Conservation (phyloP, 2,329 filamentous ascomycete species). For the Fusarium veterinarium region DNA sequence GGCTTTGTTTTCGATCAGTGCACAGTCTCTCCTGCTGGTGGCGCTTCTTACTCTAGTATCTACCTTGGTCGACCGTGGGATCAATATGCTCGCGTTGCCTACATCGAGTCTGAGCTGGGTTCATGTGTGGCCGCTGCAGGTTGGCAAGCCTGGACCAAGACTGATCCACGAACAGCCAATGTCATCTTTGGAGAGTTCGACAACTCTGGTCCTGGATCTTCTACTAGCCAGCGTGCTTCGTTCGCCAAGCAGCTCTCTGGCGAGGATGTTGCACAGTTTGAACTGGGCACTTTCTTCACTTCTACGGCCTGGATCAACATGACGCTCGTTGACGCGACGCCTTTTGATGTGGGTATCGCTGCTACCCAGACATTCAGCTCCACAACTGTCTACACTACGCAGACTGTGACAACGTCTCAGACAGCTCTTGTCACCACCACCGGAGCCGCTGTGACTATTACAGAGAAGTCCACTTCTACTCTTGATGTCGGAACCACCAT, state of each 20-base stretch:
- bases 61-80: slow-evolving; percentile 41
- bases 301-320: slow-evolving; percentile 39
- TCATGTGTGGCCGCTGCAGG: slow-evolving; percentile 24
- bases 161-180: slow-evolving; percentile 34
- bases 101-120: slow-evolving; percentile 31
- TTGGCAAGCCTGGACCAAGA: slow-evolving; percentile 39
- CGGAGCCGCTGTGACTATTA: slow-evolving; percentile 17
- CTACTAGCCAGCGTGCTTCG: slow-evolving; percentile 32
- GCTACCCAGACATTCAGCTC: slow-evolving; percentile 14
- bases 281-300: slow-evolving; percentile 35
- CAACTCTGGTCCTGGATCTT: slow-evolving; percentile 35
- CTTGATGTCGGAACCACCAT: slow-evolving; percentile 36
- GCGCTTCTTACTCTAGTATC: slow-evolving; percentile 38
- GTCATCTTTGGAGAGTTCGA: slow-evolving; percentile 38
- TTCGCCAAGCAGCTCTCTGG: slow-evolving; percentile 32
- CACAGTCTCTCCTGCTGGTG: slow-evolving; percentile 43
- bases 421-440: slow-evolving; percentile 29
- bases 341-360: slow-evolving; percentile 26
- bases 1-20: slow-evolving; percentile 52
- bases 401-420: slow-evolving; percentile 30
- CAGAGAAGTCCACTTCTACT: slow-evolving; percentile 29
- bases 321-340: slow-evolving; percentile 35
- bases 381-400: slow-evolving; percentile 36
- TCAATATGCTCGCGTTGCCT: slow-evolving; percentile 38
- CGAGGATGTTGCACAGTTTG: slow-evolving; percentile 23